Evolutionary conservation across 768 basidiomycete genomes (phyloP).

Genomic region (Lactarius quietus): DNA sequence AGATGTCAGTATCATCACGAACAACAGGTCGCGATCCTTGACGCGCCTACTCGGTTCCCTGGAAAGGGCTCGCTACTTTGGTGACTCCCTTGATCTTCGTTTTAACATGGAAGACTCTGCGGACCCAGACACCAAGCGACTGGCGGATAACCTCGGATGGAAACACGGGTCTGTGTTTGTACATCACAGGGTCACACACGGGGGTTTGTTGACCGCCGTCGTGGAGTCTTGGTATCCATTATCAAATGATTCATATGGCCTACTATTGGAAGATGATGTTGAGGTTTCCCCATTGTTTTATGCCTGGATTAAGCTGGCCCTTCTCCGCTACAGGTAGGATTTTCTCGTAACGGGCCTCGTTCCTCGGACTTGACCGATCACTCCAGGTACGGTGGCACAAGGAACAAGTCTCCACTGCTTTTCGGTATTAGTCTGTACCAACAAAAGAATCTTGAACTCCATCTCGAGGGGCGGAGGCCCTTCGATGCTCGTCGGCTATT

Average conservation of each 20-base stretch:
- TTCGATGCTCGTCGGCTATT: conserved; percentile 69
- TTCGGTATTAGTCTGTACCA: conserved; percentile 87
- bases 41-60: conserved; percentile 63
- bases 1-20: conserved; percentile 73
- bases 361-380: conserved; percentile 5
- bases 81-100: conserved; percentile 59
- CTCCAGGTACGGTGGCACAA: conserved; percentile 51
- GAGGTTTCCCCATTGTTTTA: conserved; percentile 84
- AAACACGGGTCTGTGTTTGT: conserved; percentile 52
- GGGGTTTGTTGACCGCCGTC: conserved; percentile 75
- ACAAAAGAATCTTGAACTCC: conserved; percentile 76
- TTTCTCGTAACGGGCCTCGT: background rate
- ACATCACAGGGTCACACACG: conserved; percentile 73
- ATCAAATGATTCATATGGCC: conserved; percentile 67
- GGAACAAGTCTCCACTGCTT: conserved; percentile 44
- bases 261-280: conserved; percentile 83
- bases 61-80: conserved; percentile 55
- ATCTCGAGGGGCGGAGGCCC: conserved; percentile 56
- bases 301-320: conserved; percentile 79
- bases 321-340: conserved; percentile 67
- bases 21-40: conserved; percentile 70
- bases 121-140: conserved; percentile 53
- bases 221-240: conserved; percentile 89
- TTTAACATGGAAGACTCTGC: conserved; percentile 77
- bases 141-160: conserved; percentile 57